These are phyloP conservation scores for Guadua angustifolia DNA, from an alignment of 176 grass and related monocot genomes.

Conservation along the genomic window DNA sequence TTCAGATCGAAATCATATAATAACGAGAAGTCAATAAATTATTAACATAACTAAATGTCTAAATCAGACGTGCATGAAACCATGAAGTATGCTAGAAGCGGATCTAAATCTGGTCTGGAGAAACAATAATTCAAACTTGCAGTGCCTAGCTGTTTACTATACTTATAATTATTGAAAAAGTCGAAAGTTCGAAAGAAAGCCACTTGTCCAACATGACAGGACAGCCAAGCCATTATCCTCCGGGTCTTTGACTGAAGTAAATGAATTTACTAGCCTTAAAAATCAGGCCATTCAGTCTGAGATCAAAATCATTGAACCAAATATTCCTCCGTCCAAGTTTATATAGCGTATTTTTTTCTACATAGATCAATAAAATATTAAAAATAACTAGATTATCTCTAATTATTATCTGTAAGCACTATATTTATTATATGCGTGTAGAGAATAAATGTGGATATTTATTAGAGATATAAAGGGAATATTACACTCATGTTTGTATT, in stretches of 20 bases:
- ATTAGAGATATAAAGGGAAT: no score
- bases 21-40: neutral
- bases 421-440: no score
- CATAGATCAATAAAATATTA: no score
- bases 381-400: no score
- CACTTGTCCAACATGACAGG: neutral
- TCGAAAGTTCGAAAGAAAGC: neutral
- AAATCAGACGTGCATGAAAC: slow-evolving; percentile 6
- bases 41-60: slow-evolving; percentile 12
- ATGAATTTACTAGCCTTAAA: neutral
- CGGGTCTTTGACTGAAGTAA: neutral
- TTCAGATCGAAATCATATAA: slow-evolving; percentile 15
- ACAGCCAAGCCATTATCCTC: neutral
- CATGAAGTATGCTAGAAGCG: neutral
- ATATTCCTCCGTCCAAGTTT: neutral
- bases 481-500: no score
- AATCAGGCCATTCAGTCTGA: neutral
- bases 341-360: no score
- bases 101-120: neutral
- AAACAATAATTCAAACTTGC: slow-evolving; percentile 9
- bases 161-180: neutral
- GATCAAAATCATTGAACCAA: neutral
- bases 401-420: no score
- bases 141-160: neutral
- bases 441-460: no score